Evolutionary conservation across 345 rosid species (phyloP).

Genomic region (Chamaenerion angustifolium): DNA sequence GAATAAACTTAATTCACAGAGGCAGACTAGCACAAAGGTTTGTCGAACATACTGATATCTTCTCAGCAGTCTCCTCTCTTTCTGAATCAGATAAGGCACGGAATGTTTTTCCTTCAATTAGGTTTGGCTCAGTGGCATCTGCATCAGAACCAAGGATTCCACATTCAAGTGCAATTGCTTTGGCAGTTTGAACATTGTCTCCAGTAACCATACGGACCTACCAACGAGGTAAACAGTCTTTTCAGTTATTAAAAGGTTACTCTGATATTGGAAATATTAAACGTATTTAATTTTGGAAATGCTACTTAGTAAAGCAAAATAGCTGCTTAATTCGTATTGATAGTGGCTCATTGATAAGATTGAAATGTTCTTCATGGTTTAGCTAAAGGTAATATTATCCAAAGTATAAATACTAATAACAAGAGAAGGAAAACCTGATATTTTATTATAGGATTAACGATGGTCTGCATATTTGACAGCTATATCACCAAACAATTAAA

Average conservation of each 20-base stretch:
- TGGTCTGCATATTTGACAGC: too few species aligned
- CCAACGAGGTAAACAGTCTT: slow-evolving; percentile 1
- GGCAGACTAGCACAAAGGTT: neutral
- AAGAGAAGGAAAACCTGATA: too few species aligned
- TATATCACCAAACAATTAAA: neutral
- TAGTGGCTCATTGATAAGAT: too few species aligned
- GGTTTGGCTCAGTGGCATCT: slow-evolving; percentile 45
- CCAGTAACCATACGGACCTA: slow-evolving; percentile 99
- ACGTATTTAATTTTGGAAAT: neutral
- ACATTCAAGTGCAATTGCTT: slow-evolving; percentile 90
- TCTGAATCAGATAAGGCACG: slow-evolving; percentile 52
- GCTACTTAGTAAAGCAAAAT: too few species aligned
- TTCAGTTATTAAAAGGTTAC: neutral
- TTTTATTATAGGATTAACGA: too few species aligned
- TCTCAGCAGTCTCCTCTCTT: slow-evolving; percentile 67
- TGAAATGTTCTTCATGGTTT: too few species aligned
- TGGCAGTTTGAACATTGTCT: slow-evolving; percentile 90
- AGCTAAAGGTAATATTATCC: too few species aligned
- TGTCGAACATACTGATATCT: slow-evolving; percentile 46
- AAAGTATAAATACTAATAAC: too few species aligned
- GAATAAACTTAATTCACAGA: neutral
- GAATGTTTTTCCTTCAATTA: slow-evolving; percentile 80
- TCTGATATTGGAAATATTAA: neutral
- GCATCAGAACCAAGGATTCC: slow-evolving; percentile 57
- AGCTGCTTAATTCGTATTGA: too few species aligned